Evolutionary conservation across 371 early-diverging fungal genomes (phyloP).

Genomic region (Mucor irregularis): DNA sequence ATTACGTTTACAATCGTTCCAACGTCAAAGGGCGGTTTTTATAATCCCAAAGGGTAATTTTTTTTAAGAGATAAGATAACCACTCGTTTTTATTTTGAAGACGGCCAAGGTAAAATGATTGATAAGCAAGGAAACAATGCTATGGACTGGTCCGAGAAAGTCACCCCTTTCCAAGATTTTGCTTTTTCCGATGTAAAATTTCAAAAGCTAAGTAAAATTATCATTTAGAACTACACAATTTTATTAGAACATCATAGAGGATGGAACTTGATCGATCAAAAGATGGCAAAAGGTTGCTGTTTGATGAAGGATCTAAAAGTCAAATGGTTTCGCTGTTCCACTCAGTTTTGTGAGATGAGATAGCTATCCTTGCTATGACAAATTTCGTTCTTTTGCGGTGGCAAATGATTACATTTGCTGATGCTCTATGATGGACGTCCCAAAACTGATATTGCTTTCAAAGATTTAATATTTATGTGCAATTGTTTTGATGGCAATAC

Average conservation of each 20-base stretch:
- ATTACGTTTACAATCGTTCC: no score
- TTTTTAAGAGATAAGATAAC: no score
- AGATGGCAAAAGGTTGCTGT: constrained; percentile 6
- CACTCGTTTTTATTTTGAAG: no score
- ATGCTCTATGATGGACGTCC: constrained; percentile 3
- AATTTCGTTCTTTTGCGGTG: constrained; percentile 1
- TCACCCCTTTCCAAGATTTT: constrained; percentile 1
- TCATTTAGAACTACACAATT: background rate
- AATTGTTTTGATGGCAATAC: constrained; percentile 2
- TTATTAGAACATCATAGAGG: constrained; percentile 2
- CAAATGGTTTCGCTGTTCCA: constrained; percentile 8
- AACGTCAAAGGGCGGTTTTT: no score
- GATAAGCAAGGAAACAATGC: no score
- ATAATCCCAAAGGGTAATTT: no score
- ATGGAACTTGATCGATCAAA: constrained; percentile 7
- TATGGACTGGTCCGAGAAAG: no score
- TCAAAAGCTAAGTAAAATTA: constrained; percentile 5
- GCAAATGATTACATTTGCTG: constrained; percentile 6
- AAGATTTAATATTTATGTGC: constrained; percentile 2
- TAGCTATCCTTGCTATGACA: constrained; percentile 6
- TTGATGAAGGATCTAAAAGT: constrained; percentile 5
- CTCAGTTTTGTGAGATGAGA: constrained; percentile 4
- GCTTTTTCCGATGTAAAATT: constrained; percentile 7
- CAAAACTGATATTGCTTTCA: constrained; percentile 7
- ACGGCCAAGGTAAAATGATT: no score